Base-by-base conservation (phyloP, 805 yeast species). In the Ogataea paraovalis region DNA sequence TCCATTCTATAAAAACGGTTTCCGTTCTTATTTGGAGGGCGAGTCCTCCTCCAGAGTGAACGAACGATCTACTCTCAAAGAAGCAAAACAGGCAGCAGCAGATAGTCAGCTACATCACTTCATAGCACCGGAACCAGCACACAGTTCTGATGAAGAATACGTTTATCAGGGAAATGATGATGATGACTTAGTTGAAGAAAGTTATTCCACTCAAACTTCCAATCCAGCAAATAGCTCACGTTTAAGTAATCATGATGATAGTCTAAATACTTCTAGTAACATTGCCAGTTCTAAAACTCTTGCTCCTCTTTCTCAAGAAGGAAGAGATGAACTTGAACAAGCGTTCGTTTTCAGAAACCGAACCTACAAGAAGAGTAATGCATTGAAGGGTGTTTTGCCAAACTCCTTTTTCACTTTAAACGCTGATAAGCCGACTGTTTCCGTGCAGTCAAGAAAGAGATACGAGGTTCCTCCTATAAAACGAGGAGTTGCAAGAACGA, bases 341-440 rank as follows among this genome's bases (percentile, higher is more conserved):
- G 51, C 51, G 18, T 50, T 59, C 34, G 48, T 51, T 1, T 60
- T 55, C 45, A 51, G 64, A 34, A 55, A 57, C 20, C 44, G 50
- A 34, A 44, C 51, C 12, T 30, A 52, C 16, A 59, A 53, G 28
- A 60, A 53, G 41, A 48, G 46, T 4, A 59, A 46, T 2, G 59
- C 62, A 1, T 38, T 64, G 21, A 49, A 47, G 20, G 66, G 65
- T 2, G 63, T 64, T 3, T 43, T 62, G 5, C 67, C 68, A 0
- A 46, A 48, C 18, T 64, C 68, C 2, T 64, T 51, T 37, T 53
- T 53, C 23, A 53, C 20, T 4, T 28, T 41, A 16, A 34, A 32
- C 13, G 25, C 43, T 18, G 20, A 18, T n/a, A 28, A 30, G 6
- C 14, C 18, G 2, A 12, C 22, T 6, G 19, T 25, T 10, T 23